phyloP scores from a whole-genome alignment of 2,329 filamentous ascomycete species.

The Venturiaceae sp. region DNA sequence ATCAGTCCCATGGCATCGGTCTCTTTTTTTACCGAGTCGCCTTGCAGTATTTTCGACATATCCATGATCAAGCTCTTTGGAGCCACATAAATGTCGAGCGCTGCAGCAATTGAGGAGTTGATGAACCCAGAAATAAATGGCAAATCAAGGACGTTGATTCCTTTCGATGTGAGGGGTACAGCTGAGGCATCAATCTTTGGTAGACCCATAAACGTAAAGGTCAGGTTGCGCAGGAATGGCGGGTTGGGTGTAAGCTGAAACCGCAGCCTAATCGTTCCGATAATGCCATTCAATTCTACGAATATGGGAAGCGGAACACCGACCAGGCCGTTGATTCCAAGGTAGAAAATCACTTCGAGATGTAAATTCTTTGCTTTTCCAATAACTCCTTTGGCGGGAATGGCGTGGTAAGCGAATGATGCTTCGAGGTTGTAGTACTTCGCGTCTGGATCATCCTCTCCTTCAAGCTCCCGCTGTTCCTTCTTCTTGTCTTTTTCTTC shows the following conservation, averaged over 20 bases:
- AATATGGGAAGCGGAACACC: slow-evolving; percentile 46
- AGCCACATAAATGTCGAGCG: slow-evolving; percentile 64
- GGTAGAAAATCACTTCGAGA: slow-evolving; percentile 61
- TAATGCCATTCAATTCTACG: slow-evolving; percentile 63
- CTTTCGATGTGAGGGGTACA: slow-evolving; percentile 57
- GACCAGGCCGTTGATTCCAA: slow-evolving; percentile 33
- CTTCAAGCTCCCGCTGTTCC: slow-evolving; percentile 47
- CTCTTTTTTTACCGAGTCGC: slow-evolving; percentile 71
- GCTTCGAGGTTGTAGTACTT: slow-evolving; percentile 71
- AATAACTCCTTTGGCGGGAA: slow-evolving; percentile 49
- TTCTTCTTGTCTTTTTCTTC: slow-evolving; percentile 23
- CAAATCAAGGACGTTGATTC: slow-evolving; percentile 64
- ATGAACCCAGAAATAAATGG: slow-evolving; percentile 67
- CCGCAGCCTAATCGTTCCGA: slow-evolving; percentile 60
- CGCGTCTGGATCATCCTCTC: slow-evolving; percentile 49
- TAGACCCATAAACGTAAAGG: slow-evolving; percentile 64
- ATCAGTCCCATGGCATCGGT: slow-evolving; percentile 56
- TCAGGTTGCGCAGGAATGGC: slow-evolving; percentile 67
- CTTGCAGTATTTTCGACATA: slow-evolving; percentile 66
- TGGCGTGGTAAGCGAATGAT: slow-evolving; percentile 63
- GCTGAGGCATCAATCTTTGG: slow-evolving; percentile 63
- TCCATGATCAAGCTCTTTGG: slow-evolving; percentile 66
- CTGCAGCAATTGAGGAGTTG: slow-evolving; percentile 62
- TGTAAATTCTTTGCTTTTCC: slow-evolving; percentile 63
- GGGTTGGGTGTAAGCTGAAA: slow-evolving; percentile 67